Conservation (phyloP, 768 basidiomycete species). For the Hydnum rufescens region DNA sequence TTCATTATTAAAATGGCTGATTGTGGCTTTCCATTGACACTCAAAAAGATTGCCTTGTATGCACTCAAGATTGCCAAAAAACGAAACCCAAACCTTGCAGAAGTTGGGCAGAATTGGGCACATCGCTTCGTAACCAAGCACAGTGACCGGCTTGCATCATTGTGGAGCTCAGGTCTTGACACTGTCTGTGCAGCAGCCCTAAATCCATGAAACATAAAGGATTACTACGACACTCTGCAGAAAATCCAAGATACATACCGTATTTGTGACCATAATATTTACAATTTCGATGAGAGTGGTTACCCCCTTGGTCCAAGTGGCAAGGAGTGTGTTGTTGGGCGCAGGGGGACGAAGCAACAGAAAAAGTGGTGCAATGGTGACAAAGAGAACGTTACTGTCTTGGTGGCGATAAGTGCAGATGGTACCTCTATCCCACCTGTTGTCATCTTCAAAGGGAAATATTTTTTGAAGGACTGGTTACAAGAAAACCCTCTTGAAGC, state of each 20-base stretch:
- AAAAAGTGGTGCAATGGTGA: background rate
- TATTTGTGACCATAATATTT: background rate
- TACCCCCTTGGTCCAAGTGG: background rate
- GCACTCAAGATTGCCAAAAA: background rate
- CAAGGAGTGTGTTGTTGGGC: too few relatives aligned
- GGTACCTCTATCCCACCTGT: conserved; percentile 2
- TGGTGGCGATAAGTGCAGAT: conserved; percentile 4
- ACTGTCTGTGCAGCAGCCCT: background rate
- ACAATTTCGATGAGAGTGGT: background rate
- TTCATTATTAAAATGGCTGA: background rate
- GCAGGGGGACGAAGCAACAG: background rate
- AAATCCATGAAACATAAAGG: background rate
- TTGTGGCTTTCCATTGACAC: background rate
- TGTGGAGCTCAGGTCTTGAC: background rate
- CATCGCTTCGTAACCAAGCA: background rate
- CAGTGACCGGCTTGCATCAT: background rate
- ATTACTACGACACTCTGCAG: background rate
- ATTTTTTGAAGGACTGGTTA: background rate
- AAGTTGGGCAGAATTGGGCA: background rate
- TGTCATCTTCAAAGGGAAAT: conserved; percentile 7
- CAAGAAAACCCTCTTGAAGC: conserved; percentile 1
- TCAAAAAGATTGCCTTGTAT: background rate
- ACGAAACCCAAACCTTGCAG: background rate
- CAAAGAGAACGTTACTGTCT: conserved; percentile 4
- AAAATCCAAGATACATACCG: background rate